Percentiles rank a stretch among this genome's conserved stretches.
phyloP scores from a whole-genome alignment of 2,329 filamentous ascomycete genomes.

The Cladosporium sp. region DNA sequence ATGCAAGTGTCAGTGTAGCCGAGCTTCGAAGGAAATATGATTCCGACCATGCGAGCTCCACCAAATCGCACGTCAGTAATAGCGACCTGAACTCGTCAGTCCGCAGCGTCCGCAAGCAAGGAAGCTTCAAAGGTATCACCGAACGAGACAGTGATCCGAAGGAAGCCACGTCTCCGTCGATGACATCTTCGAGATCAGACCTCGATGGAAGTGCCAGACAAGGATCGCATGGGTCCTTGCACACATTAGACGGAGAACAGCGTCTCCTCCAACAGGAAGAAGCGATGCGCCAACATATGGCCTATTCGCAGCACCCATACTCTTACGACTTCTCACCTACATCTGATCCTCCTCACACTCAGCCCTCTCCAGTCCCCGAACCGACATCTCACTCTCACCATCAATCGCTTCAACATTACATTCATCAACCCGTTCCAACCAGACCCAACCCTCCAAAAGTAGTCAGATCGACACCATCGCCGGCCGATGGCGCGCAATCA shows the following conservation, averaged over 20 bases:
- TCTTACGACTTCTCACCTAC: neutral
- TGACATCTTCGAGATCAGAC: constrained; percentile 1
- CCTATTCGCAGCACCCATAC: constrained; percentile 18
- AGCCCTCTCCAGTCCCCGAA: neutral
- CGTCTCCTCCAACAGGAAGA: constrained; percentile 22
- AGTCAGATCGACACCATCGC: neutral
- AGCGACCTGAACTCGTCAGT: neutral
- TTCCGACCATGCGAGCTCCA: constrained; percentile 15
- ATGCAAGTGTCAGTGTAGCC: constrained; percentile 22
- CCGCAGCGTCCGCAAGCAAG: neutral
- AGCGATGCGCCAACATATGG: constrained; percentile 22
- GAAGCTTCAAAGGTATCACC: neutral
- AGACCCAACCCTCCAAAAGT: constrained; percentile 1
- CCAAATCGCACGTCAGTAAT: neutral
- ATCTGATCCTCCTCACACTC: neutral
- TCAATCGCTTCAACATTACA: constrained; percentile 7
- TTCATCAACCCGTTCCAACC: constrained; percentile 5
- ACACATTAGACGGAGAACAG: constrained; percentile 14
- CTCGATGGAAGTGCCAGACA: constrained; percentile 6
- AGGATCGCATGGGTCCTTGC: neutral
- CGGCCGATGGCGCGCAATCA: constrained; percentile 27
- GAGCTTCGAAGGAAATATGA: constrained; percentile 29
- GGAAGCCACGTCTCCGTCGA: constrained; percentile 10
- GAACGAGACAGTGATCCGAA: neutral
- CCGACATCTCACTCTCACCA: neutral